Evolutionary conservation across 257 asterid genomes (phyloP), one percentile per base, ranked within the genome.

Genomic region (Ilex aquifolium): DNA sequence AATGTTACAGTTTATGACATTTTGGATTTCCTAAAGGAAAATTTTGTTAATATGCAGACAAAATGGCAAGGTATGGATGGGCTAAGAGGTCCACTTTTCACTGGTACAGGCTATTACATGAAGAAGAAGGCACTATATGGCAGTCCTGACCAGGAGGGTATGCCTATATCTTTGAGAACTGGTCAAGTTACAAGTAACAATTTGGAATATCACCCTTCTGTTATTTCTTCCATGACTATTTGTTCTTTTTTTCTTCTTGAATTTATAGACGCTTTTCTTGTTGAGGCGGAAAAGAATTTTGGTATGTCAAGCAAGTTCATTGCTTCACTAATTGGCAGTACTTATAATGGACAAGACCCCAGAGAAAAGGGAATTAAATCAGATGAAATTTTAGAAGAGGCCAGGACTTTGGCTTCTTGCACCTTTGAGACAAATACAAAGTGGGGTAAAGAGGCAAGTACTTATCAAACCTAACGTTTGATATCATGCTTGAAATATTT

Each of bases 1-100:
- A 2, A 3, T 53, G 27, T 1, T 21, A 21, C 0, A 21, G 1
- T 21, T 21, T 21, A 1, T 21, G 27, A 21, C 0, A 21, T 21
- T 21, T 21, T 21, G 27, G 27, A 21, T 21, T 21, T 21, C n/a
- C n/a, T n/a, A n/a, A n/a, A n/a, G n/a, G n/a, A n/a, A n/a, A n/a
- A n/a, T n/a, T n/a, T n/a, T n/a, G n/a, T n/a, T n/a, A n/a, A n/a
- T n/a, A n/a, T 21, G 15, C 65, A 88, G 96, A 88, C 89, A 1
- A 86, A 86, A 72, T 86, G 80, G 64, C 96, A 86, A 86, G 96
- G 96, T 29, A 88, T 88, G 96, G 96, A 88, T 67, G 96, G 96
- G 40, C n/a, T 72, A 66, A 73, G 81, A 3, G 95, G 95, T 56
- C 69, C 88, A 0, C 77, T 77, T n/a, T 88, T 92, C 44, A 54